These are phyloP conservation scores for Cyberlindnera sargentensis DNA, from an alignment of 805 yeast species.

Conservation along the genomic window DNA sequence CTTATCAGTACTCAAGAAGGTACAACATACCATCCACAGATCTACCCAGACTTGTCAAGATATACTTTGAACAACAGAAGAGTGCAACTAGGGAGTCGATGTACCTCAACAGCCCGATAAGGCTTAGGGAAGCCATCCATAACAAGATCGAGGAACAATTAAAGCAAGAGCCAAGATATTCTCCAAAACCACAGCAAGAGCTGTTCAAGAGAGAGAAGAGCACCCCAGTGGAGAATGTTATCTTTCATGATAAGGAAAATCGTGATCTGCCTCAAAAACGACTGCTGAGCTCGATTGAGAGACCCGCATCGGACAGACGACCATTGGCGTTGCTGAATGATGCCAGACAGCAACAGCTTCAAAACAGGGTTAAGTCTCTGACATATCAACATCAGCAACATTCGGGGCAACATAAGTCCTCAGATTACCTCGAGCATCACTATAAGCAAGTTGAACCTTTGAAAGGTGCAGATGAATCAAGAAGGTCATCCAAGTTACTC, in stretches of 20 bases:
- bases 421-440: constrained; percentile 13
- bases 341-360: constrained; percentile 7
- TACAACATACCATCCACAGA: constrained; percentile 30
- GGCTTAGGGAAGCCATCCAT: constrained; percentile 17
- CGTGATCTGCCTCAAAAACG: background rate
- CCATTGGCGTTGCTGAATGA: constrained; percentile 17
- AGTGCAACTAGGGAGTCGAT: constrained; percentile 24
- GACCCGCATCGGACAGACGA: constrained; percentile 7
- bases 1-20: constrained; percentile 32
- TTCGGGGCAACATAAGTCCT: background rate
- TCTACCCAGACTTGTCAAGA: constrained; percentile 29
- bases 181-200: constrained; percentile 13
- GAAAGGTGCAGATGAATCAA: constrained; percentile 19
- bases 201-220: constrained; percentile 6
- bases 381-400: background rate
- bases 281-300: constrained; percentile 3
- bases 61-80: constrained; percentile 31
- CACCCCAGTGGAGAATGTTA: background rate
- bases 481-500: constrained; percentile 20
- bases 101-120: constrained; percentile 18
- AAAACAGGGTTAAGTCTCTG: constrained; percentile 3
- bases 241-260: constrained; percentile 13
- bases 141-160: constrained; percentile 21
- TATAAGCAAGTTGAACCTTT: constrained; percentile 18
- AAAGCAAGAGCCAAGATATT: constrained; percentile 14